Percentiles rank a stretch among this genome's conserved stretches.
Evolutionary conservation across 306 rosid species (phyloP).

Genomic region (Trifolium fragiferum): DNA sequence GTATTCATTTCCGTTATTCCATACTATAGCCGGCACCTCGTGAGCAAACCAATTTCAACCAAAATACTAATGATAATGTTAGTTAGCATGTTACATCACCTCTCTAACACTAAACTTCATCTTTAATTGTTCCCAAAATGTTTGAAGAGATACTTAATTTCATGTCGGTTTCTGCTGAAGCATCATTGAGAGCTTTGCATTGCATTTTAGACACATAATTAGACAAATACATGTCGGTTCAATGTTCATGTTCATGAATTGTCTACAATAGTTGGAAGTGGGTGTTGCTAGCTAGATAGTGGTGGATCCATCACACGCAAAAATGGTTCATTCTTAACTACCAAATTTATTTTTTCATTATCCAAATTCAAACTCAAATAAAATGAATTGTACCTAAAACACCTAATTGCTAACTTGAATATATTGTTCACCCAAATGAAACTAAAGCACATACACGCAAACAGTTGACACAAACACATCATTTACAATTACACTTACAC

Average conservation of each 20-base stretch:
- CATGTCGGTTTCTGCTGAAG: conserved; percentile 46
- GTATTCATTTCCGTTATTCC: conserved; percentile 5
- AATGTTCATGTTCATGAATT: background rate
- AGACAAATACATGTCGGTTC: conserved; percentile 45
- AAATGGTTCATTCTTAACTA: background rate
- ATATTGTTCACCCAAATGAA: conserved; percentile 11
- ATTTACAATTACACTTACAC: conserved; percentile 7
- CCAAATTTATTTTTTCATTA: background rate
- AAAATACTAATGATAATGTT: conserved; percentile 27
- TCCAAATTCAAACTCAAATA: background rate
- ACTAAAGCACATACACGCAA: background rate
- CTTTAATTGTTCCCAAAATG: conserved; percentile 30
- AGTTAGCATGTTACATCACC: conserved; percentile 33
- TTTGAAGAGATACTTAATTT: conserved; percentile 36
- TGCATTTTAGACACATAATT: conserved; percentile 21
- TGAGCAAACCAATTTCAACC: conserved; percentile 2
- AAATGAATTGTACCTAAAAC: conserved; percentile 34
- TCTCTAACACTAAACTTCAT: conserved; percentile 4
- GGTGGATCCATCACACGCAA: conserved; percentile 33
- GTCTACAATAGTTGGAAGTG: background rate
- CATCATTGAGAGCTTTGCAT: conserved; percentile 40
- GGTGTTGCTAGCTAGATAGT: background rate
- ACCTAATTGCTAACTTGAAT: conserved; percentile 26
- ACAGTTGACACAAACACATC: background rate
- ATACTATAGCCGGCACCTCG: background rate